Evolutionary conservation across 1,284 basidiomycete genomes (phyloP), one percentile per base, ranked within the genome.

Genomic region (Blastosporella zonata): DNA sequence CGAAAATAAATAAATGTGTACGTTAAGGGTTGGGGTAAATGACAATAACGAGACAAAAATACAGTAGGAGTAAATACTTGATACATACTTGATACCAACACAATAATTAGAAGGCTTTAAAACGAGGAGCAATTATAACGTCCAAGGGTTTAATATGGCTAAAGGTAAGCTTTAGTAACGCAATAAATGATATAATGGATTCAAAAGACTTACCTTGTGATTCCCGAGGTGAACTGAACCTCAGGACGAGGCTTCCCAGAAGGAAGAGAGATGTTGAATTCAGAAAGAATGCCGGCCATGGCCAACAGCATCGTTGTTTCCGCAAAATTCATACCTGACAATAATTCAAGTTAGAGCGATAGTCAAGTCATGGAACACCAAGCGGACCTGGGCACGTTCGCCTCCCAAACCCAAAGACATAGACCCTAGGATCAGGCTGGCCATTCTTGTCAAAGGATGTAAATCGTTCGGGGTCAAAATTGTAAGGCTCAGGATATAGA

Each of bases 401-500:
- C 40, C 69, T 62, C 28, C 78, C 76, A 49, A 72, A 77, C 2
- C 77, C 77, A 49, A 74, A 77, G 1, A 62, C 58, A 39, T 68
- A 67, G 3, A 53, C 54, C 33, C 51, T 54, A 7, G 72, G 68
- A 49, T 68, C 68, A 22, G 66, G 65, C 20, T 67, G 10, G 27
- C 20, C 13, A 3, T 34, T 43, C 28, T 43, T 22, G 33, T 25
- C 29, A 4, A 21, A 20, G 40, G 43, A 21, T 67, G 21, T 25
- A 51, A 74, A 79, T 28, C 77, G 62, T 22, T 70, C 67, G 5
- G 77, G 77, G n/a, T 63, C 56, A 55, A 79, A 79, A 2, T 52
- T 51, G 38, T 65, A 64, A 17, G 76, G 77, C 15, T 73, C 59
- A 7, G 68, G 65, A 56, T 75, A 80, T 3, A 66, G 47, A 6